A percentile compares a stretch with the other conserved stretches of the same genome.
Evolutionary conservation across 805 yeast species (phyloP).

Genomic region (Wickerhamomyces kurtzmanii): DNA sequence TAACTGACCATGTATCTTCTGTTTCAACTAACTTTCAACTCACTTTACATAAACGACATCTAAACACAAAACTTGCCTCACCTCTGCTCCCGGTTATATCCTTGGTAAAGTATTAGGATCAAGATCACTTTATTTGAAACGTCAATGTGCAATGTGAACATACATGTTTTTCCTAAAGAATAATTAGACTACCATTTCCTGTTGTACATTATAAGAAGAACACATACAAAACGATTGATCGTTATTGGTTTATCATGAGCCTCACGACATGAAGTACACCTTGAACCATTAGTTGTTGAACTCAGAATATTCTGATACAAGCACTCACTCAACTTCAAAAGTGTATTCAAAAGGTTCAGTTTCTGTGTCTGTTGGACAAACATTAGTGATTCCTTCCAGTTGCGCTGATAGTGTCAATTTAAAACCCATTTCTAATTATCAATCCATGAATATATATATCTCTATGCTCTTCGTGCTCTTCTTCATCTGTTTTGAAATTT

Average conservation of each 20-base stretch:
- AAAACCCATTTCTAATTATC: constrained; percentile 17
- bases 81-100: constrained; percentile 71
- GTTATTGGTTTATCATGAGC: constrained; percentile 59
- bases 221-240: constrained; percentile 62
- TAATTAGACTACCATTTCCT: constrained; percentile 28
- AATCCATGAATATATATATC: no score
- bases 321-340: constrained; percentile 60
- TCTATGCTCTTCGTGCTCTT: no score
- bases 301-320: no score
- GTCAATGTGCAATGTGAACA: constrained; percentile 2
- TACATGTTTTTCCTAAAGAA: constrained; percentile 8
- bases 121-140: neutral
- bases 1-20: neutral
- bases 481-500: no score
- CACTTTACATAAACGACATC: constrained; percentile 52
- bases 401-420: constrained; percentile 24
- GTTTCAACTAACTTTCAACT: neutral
- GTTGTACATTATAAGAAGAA: no score
- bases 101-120: no score
- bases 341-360: constrained; percentile 63
- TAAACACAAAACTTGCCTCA: constrained; percentile 73
- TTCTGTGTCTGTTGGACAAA: constrained; percentile 52
- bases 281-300: no score
- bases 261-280: constrained; percentile 78
- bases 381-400: constrained; percentile 23